Percentiles rank a stretch among this genome's conserved stretches.
Conservation (phyloP, 805 yeast species). For the Wickerhamiella shivajii region DNA sequence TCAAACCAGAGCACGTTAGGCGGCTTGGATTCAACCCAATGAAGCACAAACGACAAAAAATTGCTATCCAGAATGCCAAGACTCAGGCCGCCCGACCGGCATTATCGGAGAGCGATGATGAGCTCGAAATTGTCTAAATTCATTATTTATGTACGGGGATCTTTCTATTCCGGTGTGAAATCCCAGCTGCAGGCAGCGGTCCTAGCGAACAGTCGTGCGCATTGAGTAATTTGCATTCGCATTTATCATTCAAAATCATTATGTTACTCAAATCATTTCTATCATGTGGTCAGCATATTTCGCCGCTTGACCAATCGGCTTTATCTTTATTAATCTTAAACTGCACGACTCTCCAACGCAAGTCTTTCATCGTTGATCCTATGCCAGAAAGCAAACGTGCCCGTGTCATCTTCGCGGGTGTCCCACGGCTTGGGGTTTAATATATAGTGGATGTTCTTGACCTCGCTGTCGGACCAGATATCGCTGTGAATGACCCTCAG, state of each 20-base stretch:
- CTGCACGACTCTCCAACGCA: constrained; percentile 9
- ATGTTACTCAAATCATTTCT: background rate
- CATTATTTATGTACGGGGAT: background rate
- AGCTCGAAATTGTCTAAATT: constrained; percentile 13
- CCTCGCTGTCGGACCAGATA: constrained; percentile 34
- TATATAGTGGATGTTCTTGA: constrained; percentile 44
- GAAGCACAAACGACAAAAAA: background rate
- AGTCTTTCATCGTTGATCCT: constrained; percentile 24
- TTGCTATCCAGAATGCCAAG: background rate
- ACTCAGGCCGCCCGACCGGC: too few relatives aligned
- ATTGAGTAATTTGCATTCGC: background rate
- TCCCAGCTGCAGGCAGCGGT: too few relatives aligned
- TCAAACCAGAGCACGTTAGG: constrained; percentile 17
- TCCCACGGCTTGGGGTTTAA: constrained; percentile 52
- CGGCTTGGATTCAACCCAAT: constrained; percentile 21
- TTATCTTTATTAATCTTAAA: too few relatives aligned
- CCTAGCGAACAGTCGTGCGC: background rate
- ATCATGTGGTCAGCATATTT: background rate
- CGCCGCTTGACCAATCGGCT: background rate
- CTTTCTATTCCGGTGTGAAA: too few relatives aligned
- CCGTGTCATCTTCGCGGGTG: constrained; percentile 24
- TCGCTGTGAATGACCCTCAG: constrained; percentile 31
- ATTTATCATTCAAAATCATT: background rate
- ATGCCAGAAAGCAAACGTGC: constrained; percentile 40
- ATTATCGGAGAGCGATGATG: constrained; percentile 16